A percentile compares a stretch with the other conserved stretches of the same genome.
Evolutionary conservation across 1,139 yeast species (phyloP).

Genomic region (Lodderomyces margitis): DNA sequence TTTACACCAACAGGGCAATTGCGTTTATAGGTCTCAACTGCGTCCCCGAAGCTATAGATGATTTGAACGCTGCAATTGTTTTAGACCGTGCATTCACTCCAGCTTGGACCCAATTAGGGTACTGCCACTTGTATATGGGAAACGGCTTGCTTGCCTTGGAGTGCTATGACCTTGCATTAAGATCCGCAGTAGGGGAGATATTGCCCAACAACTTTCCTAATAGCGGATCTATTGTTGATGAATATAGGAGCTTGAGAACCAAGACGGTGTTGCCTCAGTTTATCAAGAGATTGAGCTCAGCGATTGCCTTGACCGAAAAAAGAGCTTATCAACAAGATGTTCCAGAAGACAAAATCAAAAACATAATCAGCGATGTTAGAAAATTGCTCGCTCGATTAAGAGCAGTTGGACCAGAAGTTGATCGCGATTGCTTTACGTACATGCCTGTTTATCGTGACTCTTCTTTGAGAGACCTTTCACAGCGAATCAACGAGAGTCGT

Average conservation of each 20-base stretch:
- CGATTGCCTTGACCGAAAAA: conserved; percentile 38
- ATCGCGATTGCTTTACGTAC: conserved; percentile 29
- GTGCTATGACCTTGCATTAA: conserved; percentile 35
- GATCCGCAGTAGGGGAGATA: conserved; percentile 31
- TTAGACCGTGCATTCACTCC: conserved; percentile 37
- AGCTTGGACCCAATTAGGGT: conserved; percentile 49
- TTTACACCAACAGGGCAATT: conserved; percentile 41
- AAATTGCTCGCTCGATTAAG: conserved; percentile 27
- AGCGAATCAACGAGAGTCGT: conserved; percentile 31
- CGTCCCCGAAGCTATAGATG: conserved; percentile 41
- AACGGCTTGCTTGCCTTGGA: conserved; percentile 31
- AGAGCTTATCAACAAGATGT: conserved; percentile 42
- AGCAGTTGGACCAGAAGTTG: conserved; percentile 26
- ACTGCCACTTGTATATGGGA: conserved; percentile 46
- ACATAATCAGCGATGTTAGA: conserved; percentile 28
- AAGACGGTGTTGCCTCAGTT: conserved; percentile 38
- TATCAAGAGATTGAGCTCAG: conserved; percentile 35
- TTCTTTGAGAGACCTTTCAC: conserved; percentile 28
- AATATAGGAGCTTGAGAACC: conserved; percentile 24
- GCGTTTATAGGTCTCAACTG: conserved; percentile 46
- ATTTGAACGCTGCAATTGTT: conserved; percentile 33
- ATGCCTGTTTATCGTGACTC: conserved; percentile 27
- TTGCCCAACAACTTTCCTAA: conserved; percentile 26
- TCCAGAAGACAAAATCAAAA: conserved; percentile 21
- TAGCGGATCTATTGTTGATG: conserved; percentile 16